Evolutionary conservation across 768 basidiomycete genomes (phyloP).

Genomic region (Hygrocybe coccinea): DNA sequence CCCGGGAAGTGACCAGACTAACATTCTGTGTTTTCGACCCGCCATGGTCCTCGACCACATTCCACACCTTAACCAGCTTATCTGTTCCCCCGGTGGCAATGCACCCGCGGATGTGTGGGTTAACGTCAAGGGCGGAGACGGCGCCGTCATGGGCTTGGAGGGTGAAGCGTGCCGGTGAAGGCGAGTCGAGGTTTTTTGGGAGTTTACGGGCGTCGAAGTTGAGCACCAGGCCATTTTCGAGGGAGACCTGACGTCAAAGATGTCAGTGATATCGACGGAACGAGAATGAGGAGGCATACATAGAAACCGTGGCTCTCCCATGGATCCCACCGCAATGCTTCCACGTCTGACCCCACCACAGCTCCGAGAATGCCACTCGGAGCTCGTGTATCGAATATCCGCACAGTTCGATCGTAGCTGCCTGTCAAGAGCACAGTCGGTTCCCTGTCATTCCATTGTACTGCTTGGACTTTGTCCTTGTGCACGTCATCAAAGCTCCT

Average conservation of each 20-base stretch:
- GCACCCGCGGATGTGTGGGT: slow-evolving; percentile 84
- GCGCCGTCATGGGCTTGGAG: slow-evolving; percentile 91
- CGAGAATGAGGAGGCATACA: slow-evolving; percentile 42
- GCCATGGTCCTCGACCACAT: slow-evolving; percentile 62
- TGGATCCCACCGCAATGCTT: slow-evolving; percentile 92
- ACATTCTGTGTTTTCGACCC: slow-evolving; percentile 61
- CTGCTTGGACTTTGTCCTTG: slow-evolving; percentile 92
- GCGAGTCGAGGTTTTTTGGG: slow-evolving; percentile 57
- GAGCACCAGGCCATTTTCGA: slow-evolving; percentile 91
- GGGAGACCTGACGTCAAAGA: slow-evolving; percentile 60
- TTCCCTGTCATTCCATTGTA: slow-evolving; percentile 90
- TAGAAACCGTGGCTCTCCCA: slow-evolving; percentile 87
- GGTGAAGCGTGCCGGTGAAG: slow-evolving; percentile 77
- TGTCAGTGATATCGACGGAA: background rate
- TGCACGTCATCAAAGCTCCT: slow-evolving; percentile 74
- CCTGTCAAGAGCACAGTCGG: slow-evolving; percentile 90
- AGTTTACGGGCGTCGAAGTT: slow-evolving; percentile 88
- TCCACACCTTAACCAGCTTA: slow-evolving; percentile 96
- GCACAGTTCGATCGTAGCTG: slow-evolving; percentile 91
- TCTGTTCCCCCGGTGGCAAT: slow-evolving; percentile 92
- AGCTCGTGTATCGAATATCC: slow-evolving; percentile 87
- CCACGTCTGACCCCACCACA: slow-evolving; percentile 85
- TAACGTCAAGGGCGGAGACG: slow-evolving; percentile 84
- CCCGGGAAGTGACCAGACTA: slow-evolving; percentile 78
- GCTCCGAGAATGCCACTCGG: slow-evolving; percentile 81